Conservation (phyloP, 768 basidiomycete species). For the Amanita jacksonii region DNA sequence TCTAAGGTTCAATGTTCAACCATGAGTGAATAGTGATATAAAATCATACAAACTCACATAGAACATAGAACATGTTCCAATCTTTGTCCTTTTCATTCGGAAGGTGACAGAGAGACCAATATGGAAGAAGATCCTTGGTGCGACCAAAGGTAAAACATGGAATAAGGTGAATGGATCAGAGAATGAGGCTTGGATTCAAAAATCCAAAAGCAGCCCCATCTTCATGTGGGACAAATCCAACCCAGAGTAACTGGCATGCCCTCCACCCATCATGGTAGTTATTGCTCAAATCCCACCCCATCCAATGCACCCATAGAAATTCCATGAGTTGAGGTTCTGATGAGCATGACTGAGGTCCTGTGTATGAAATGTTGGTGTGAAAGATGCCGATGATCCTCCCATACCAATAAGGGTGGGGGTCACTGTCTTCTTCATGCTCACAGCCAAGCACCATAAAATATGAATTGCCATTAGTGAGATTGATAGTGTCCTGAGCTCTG, state of each 20-base stretch:
- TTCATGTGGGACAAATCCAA: constrained; percentile 25
- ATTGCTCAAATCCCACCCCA: constrained; percentile 16
- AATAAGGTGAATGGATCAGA: constrained; percentile 25
- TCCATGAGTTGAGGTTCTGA: constrained; percentile 3
- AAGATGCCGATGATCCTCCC: constrained; percentile 20
- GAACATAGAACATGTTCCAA: no score
- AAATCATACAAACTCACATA: no score
- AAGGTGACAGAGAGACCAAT: constrained; percentile 10
- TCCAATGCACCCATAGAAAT: constrained; percentile 36
- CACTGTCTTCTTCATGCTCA: constrained; percentile 12
- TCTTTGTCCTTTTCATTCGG: constrained; percentile 9
- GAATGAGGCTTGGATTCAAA: constrained; percentile 22
- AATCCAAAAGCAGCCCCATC: constrained; percentile 24
- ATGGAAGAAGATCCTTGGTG: constrained; percentile 11
- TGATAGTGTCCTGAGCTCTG: constrained; percentile 29
- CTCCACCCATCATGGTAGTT: constrained; percentile 18
- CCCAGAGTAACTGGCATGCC: constrained; percentile 19
- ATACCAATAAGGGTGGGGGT: constrained; percentile 22
- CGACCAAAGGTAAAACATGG: constrained; percentile 21
- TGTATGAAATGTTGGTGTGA: constrained; percentile 16
- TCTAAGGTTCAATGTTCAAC: no score
- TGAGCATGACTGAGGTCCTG: background rate
- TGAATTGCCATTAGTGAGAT: constrained; percentile 20
- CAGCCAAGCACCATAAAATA: constrained; percentile 26
- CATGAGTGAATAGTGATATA: no score